Evolutionary conservation across 176 grass and related monocot species (phyloP), one percentile per base, ranked within the genome.

Genomic region (Typha latifolia): DNA sequence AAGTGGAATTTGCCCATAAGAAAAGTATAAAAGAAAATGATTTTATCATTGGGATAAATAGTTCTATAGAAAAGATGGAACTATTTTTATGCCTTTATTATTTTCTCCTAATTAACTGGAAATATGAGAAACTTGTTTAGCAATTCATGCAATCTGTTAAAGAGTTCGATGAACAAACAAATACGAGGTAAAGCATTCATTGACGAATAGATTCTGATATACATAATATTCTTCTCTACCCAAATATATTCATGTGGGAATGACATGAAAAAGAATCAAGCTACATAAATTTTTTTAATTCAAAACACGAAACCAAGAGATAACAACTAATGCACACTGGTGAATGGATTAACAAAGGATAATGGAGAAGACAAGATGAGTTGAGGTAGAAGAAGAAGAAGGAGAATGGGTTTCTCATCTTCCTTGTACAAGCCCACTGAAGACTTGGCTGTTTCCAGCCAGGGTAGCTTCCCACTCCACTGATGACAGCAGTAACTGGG

Each of bases 401-500:
- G 11, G 47, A 32, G 14, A 49, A 64, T 48, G 16, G 5, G 21
- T 9, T 47, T 16, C 55, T 93, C 81, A 99, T 72, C 94, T 93
- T 77, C 94, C 94, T 19, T 87, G 89, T 14, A 99, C 94, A 57
- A 99, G 94, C 20, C 94, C 94, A 32, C 94, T 99, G 70, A 99
- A 99, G 31, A 99, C 84, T 70, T 99, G 94, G 77, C 89, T 87
- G 67, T 93, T 99, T 69, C 94, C 94, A 3, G 86, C 94, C 34
- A 85, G 71, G 0, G 86, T 85, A 2, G 94, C 81, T 43, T 99
- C 94, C 94, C 94, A 99, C 70, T 99, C 94, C 19, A 93, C 81
- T 20, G 94, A 99, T 4, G 94, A 99, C 13, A 93, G 79, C 24
- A 99, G 83, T 71, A 99, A 87, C n/a, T 93, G 94, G 8, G 94